Base-by-base conservation (phyloP, 2,329 filamentous ascomycete genomes). In the Neofusicoccum parvum region DNA sequence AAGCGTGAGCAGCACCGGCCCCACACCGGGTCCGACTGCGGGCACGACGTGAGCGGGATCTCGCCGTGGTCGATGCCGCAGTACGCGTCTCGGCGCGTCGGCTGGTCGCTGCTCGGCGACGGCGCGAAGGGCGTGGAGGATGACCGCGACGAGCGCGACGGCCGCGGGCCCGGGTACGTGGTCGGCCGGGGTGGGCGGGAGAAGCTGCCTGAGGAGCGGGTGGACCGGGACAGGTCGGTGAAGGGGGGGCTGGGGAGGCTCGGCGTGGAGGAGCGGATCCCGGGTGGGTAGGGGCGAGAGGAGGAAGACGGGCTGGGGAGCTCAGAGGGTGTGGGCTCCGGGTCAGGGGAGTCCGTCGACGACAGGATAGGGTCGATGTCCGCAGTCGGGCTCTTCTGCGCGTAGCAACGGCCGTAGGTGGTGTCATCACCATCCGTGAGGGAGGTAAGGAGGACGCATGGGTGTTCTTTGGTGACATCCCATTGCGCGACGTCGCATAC, bases 1-100 rank as follows among this genome's bases (percentile, higher is more conserved):
- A 27, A 62, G 34, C 17, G 46, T n/a, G 59, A 62, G 46, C 59
- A 62, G 59, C 59, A 62, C 20, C 27, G 46, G 12, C 59, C 59
- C 17, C 15, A 56, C 12, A 56, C 12, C 10, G 17, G 5, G 53
- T 56, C 36, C 20, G 17, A 7, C 23, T 23, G 36, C 53, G 53
- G 53, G 36, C 53, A 56, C 37, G 53, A 41, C 37, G 37, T 6
- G 53, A 43, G 43, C 20, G 36, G 37, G 37, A 43, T 56, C 11
- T 12, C 12, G 20, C 37, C 53, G 36, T 41, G 37, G n/a, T 14
- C 37, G 10, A 2, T 0, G 37, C 37, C 53, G 20, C 53, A 41
- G 36, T 32, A 32, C 17, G 53, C 10, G 53, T 43, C 17, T 1
- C 0, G 2, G 37, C 37, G 36, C 53, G 6, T 14, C 37, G 10